Base-by-base conservation (phyloP, 257 asterid species). In the Solanum acaule region DNA sequence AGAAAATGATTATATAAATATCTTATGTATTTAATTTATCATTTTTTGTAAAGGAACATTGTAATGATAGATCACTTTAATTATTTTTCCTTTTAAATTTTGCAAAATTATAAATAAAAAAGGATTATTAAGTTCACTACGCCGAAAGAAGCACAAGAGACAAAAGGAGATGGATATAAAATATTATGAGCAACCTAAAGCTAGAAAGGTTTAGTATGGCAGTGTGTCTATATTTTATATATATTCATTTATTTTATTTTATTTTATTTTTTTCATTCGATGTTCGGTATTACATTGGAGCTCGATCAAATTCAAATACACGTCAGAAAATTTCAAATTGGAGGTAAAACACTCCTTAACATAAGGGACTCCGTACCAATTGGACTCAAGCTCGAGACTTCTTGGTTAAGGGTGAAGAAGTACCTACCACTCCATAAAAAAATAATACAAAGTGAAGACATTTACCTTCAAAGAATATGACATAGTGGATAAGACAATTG, bases 251-350 rank as follows among this genome's bases (percentile, higher is more conserved):
- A 52, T 52, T 52, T 52, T 46, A 4, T 46, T 44, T 42, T 42
- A 11, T 11, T 14, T 46, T 52, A 5, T 16, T 52, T 49, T 15
- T 49, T 14, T 49, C 59, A 46, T 46, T 1, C 2, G 20, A 0
- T 49, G 0, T 49, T 0, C 22, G 8, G 0, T 49, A 49, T 0
- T 4, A 6, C 1, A 52, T 52, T 52, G 0, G n/a, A 18, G 10
- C 8, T 3, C 10, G 23, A 52, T 18, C 22, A 18, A 56, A 2
- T 18, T 56, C 0, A 4, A 6, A 56, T 18, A 16, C 9, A 0
- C 4, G 4, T 56, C 4, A 0, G 0, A 56, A 2, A 2, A 0
- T 56, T 18, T 18, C 0, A 56, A 1, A 56, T 56, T 1, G 10
- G 1, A 56, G 65, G 65, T 56, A 56, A 18, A 56, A 18, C 10